Conservation (phyloP, 1,284 basidiomycete species). For the Cutaneotrichosporon cavernicola region DNA sequence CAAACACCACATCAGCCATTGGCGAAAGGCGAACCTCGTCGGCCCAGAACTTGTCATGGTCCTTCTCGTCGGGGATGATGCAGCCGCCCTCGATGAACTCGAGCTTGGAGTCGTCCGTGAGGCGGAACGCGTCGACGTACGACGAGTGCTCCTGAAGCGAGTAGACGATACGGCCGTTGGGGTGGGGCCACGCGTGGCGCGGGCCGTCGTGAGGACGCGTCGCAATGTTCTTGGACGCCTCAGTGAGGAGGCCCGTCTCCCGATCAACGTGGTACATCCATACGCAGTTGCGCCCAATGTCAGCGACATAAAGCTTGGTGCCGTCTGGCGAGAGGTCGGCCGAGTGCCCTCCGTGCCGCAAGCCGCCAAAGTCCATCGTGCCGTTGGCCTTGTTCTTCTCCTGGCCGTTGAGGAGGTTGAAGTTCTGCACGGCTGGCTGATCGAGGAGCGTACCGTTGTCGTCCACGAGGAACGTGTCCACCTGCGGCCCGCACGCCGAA, state of each 20-base stretch:
- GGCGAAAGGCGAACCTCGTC: constrained; percentile 51
- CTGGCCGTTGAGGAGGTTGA: constrained; percentile 20
- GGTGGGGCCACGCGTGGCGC: constrained; percentile 51
- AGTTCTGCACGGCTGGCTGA: constrained; percentile 24
- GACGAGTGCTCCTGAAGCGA: constrained; percentile 36
- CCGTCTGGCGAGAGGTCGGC: constrained; percentile 45
- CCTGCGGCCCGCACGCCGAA: constrained; percentile 51
- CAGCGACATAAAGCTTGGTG: constrained; percentile 45
- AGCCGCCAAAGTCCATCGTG: constrained; percentile 45
- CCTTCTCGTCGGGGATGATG: constrained; percentile 24
- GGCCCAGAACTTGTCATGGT: constrained; percentile 37
- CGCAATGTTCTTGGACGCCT: constrained; percentile 47
- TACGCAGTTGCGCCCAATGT: constrained; percentile 52
- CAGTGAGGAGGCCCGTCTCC: constrained; percentile 33
- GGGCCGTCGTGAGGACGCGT: constrained; percentile 51
- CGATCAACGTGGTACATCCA: constrained; percentile 49
- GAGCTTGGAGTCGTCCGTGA: constrained; percentile 20
- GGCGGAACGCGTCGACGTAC: constrained; percentile 29
- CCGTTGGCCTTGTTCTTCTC: constrained; percentile 22
- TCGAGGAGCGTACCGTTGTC: constrained; percentile 39
- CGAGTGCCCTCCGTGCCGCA: constrained; percentile 44
- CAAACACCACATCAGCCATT: constrained; percentile 42
- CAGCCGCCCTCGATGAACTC: constrained; percentile 26
- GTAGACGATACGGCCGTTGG: constrained; percentile 50
- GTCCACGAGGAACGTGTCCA: constrained; percentile 49